Base-by-base conservation (phyloP, 1,284 basidiomycete genomes). In the Trametes polyzona region DNA sequence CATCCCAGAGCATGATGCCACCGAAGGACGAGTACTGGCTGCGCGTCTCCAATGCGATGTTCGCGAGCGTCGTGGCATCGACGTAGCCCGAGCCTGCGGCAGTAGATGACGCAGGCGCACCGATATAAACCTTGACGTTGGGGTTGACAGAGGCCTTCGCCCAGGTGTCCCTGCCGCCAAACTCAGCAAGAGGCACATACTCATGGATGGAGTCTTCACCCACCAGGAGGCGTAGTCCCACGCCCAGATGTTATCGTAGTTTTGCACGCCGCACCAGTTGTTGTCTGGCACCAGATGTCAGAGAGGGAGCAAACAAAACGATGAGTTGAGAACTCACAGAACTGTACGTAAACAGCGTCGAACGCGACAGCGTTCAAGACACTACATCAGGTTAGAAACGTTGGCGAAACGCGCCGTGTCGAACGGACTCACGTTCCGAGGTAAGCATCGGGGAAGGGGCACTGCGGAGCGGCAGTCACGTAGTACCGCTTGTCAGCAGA, bases 311-410 rank as follows among this genome's bases (percentile, higher is more conserved):
- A 16, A 3, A 24, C 1, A 5, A 16, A 11, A 7, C 23, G 10
- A 10, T 2, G 12, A 14, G 37, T 7, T 21, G 3, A 19, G 2
- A 41, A 63, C 77, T 58, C 58, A 76, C 78, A 81, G 65, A 82
- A 81, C 65, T 86, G 85, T 46, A 87, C 84, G 60, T 83, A 87
- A 36, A 87, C 68, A 8, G 83, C 83, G 60, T 87, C 86, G 58
- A 87, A 86, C 1, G 68, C 73, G 23, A 81, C 83, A 1, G 73
- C 70, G 62, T 82, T 80, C 62, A 87, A 69, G 43, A 81, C 77
- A 11, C 76, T 64, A 32, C 4, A 30, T 8, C 23, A 16, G 24
- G 16, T 49, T 27, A 48, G 24, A n/a, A n/a, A 27, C 24, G 7
- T 40, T 35, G 19, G 3, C 8, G 2, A 7, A 16, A 21, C 19